Conservation (phyloP, 1,284 basidiomycete species). For the Puccinia brachypodii region DNA sequence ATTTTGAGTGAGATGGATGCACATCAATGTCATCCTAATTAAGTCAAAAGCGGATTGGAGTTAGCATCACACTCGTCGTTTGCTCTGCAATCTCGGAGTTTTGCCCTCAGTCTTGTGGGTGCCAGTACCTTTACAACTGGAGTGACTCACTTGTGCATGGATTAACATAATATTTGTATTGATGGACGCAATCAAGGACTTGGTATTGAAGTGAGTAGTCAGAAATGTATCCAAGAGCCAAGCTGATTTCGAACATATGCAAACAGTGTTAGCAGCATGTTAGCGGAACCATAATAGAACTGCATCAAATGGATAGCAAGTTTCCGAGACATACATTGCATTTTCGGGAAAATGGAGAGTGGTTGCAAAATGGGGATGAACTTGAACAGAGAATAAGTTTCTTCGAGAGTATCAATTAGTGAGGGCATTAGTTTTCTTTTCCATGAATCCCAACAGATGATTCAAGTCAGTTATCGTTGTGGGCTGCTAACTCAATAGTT, state of each 20-base stretch:
- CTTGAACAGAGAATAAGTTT: constrained; percentile 40
- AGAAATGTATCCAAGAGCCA: constrained; percentile 22
- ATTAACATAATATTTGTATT: constrained; percentile 30
- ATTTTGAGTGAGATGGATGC: constrained; percentile 28
- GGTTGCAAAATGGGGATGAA: constrained; percentile 36
- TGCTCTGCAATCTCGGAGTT: too few relatives aligned
- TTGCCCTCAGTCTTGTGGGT: too few relatives aligned
- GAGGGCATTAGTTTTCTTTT: background rate
- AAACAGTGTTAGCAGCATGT: background rate
- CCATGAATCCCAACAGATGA: background rate
- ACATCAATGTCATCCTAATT: constrained; percentile 39
- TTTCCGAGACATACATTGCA: constrained; percentile 16
- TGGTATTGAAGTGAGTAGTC: constrained; percentile 38
- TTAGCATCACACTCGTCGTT: background rate
- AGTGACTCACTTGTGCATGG: constrained; percentile 28
- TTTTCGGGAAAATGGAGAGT: constrained; percentile 23
- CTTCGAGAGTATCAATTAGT: background rate
- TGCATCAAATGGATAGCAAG: background rate
- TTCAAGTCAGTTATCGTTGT: background rate
- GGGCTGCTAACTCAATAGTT: constrained; percentile 26
- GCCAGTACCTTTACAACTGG: too few relatives aligned
- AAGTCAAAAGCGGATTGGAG: background rate
- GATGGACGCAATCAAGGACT: constrained; percentile 6
- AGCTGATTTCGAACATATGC: background rate
- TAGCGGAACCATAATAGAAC: background rate